Conservation (phyloP, 495 filamentous ascomycete genomes). For the Corynascus novoguineensis region DNA sequence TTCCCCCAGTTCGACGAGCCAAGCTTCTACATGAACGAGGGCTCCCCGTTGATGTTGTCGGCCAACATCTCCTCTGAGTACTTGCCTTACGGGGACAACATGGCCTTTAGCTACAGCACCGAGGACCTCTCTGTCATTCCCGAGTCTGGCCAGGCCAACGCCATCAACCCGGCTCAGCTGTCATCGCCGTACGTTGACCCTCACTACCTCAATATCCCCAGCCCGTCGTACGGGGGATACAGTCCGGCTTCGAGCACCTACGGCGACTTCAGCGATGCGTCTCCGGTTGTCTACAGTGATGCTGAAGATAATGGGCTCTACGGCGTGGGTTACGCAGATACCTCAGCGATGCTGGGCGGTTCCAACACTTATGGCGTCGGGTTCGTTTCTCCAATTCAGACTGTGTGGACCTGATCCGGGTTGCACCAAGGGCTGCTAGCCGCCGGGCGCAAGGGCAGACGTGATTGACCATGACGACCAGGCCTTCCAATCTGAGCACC, state of each 20-base stretch:
- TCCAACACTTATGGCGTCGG: constrained; percentile 47
- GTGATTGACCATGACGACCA: constrained; percentile 47
- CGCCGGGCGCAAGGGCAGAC: constrained; percentile 33
- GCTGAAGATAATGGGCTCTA: constrained; percentile 43
- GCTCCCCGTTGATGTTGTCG: constrained; percentile 31
- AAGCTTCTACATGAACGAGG: constrained; percentile 42
- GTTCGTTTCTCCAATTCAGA: constrained; percentile 52
- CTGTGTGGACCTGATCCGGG: constrained; percentile 45
- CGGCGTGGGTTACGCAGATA: constrained; percentile 36
- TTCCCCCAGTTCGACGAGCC: constrained; percentile 48
- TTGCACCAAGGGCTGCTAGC: constrained; percentile 32
- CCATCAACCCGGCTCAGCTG: constrained; percentile 45
- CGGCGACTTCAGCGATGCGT: constrained; percentile 47
- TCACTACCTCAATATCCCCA: constrained; percentile 53
- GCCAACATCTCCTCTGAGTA: constrained; percentile 35
- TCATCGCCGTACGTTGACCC: constrained; percentile 44
- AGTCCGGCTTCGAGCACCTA: constrained; percentile 52
- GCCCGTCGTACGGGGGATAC: constrained; percentile 48
- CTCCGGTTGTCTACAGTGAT: constrained; percentile 50
- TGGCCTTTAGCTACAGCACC: constrained; percentile 53
- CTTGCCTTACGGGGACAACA: constrained; percentile 44
- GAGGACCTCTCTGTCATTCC: constrained; percentile 46
- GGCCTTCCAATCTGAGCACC: constrained; percentile 38
- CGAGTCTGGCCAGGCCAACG: constrained; percentile 35
- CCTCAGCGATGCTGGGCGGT: constrained; percentile 35